Percentiles rank a stretch among this genome's conserved stretches.
Conservation (phyloP, 2,329 filamentous ascomycete genomes). For the Neofusicoccum laricinum region DNA sequence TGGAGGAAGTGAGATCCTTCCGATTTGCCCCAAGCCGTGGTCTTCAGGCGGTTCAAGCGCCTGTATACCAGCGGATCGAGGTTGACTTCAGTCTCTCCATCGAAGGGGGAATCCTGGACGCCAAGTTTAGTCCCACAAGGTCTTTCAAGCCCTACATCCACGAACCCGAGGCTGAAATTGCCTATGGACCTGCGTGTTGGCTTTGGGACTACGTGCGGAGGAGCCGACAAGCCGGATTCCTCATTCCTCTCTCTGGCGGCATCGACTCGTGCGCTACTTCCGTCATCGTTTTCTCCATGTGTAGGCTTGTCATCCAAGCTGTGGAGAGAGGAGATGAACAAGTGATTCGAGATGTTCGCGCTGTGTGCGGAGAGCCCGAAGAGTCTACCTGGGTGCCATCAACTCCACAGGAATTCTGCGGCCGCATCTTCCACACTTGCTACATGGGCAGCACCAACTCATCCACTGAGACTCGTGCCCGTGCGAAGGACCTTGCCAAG, state of each 20-base stretch:
- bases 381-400: constrained; percentile 50
- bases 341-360: constrained; percentile 53
- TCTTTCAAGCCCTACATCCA: constrained; percentile 54
- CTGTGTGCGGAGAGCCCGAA: constrained; percentile 51
- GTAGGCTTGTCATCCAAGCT: constrained; percentile 54
- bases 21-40: constrained; percentile 56
- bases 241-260: constrained; percentile 58
- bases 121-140: constrained; percentile 44
- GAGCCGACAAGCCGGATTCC: constrained; percentile 52
- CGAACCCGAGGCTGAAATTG: constrained; percentile 62
- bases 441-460: constrained; percentile 71
- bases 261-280: constrained; percentile 60
- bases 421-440: constrained; percentile 57
- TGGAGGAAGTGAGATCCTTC: constrained; percentile 67
- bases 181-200: constrained; percentile 62
- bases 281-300: constrained; percentile 53
- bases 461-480: constrained; percentile 61
- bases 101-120: constrained; percentile 43
- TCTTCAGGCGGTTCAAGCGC: constrained; percentile 54
- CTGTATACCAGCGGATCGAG: constrained; percentile 46
- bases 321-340: constrained; percentile 50
- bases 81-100: constrained; percentile 46
- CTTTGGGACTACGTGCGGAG: constrained; percentile 63
- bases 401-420: constrained; percentile 59
- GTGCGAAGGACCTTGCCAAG: constrained; percentile 60